phyloP scores from a whole-genome alignment of 768 basidiomycete species.

The Nevesoporus exiguus region DNA sequence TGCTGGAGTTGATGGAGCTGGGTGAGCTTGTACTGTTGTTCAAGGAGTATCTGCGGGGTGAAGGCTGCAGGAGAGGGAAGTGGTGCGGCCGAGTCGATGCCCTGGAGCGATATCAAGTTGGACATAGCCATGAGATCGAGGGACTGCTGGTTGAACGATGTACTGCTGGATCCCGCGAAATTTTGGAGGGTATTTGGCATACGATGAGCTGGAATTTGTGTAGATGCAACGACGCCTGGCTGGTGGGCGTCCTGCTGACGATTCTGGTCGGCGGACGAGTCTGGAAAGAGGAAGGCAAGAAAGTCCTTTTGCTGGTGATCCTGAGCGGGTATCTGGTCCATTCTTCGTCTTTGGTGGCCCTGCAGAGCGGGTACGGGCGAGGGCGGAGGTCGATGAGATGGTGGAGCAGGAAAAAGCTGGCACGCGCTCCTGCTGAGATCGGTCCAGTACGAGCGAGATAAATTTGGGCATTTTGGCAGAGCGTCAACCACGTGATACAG shows the following conservation, averaged over 20 bases:
- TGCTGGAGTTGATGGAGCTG: conserved; percentile 77
- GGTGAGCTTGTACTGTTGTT: conserved; percentile 75
- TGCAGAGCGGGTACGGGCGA: background rate
- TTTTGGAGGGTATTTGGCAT: background rate
- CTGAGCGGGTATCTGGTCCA: conserved; percentile 27
- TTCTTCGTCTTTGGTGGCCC: background rate
- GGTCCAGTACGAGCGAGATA: background rate
- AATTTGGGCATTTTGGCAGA: background rate
- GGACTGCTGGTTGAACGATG: conserved; percentile 30
- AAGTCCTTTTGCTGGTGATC: conserved; percentile 36
- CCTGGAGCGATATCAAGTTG: conserved; percentile 51
- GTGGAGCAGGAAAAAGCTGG: conserved; percentile 2
- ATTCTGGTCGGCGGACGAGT: conserved; percentile 25
- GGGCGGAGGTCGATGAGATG: conserved; percentile 4
- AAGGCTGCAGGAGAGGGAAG: conserved; percentile 22
- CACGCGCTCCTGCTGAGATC: background rate
- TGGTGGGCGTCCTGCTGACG: conserved; percentile 24
- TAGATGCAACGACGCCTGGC: conserved; percentile 7
- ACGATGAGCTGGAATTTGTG: conserved; percentile 13
- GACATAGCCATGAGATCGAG: conserved; percentile 46
- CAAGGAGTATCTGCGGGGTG: conserved; percentile 53
- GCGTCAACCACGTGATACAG: background rate
- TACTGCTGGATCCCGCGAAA: conserved; percentile 8
- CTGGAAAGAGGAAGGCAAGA: conserved; percentile 33
- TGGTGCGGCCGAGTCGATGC: conserved; percentile 29